Conservation (phyloP, 2,329 filamentous ascomycete genomes). For the Exophiala oligosperma region DNA sequence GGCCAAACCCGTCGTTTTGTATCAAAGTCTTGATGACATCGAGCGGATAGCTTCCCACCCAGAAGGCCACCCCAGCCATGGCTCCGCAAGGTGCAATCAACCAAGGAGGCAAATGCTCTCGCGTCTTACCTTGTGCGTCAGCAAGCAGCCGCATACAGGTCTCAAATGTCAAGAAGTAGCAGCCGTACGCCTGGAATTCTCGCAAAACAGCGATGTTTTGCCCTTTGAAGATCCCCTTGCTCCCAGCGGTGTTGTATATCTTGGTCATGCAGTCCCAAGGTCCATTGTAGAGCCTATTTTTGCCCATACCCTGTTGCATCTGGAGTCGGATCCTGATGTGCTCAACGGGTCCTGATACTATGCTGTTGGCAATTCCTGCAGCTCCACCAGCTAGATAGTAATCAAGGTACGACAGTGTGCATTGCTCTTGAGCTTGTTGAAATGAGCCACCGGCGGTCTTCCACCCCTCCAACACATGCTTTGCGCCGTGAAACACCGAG, state of each 20-base stretch:
- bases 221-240: conserved; percentile 13
- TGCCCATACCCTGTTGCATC: conserved; percentile 6
- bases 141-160: no score
- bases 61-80: conserved; percentile 14
- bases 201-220: conserved; percentile 6
- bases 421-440: no score
- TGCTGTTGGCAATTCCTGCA: conserved; percentile 14
- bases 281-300: conserved; percentile 8
- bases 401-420: neutral
- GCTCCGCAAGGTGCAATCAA: conserved; percentile 14
- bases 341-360: conserved; percentile 13
- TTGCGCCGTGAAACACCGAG: conserved; percentile 11
- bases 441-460: no score
- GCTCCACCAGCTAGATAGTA: conserved; percentile 11
- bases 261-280: conserved; percentile 14
- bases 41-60: conserved; percentile 20
- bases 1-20: conserved; percentile 17
- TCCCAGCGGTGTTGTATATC: conserved; percentile 1
- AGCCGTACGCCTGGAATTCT: conserved; percentile 17
- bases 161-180: conserved; percentile 11
- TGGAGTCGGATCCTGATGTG: conserved; percentile 20
- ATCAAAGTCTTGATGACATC: conserved; percentile 19
- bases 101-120: conserved; percentile 4
- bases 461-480: neutral
- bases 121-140: conserved; percentile 9